Evolutionary conservation across 1,284 basidiomycete genomes (phyloP).

Genomic region (Cutaneotrichosporon cavernicola): DNA sequence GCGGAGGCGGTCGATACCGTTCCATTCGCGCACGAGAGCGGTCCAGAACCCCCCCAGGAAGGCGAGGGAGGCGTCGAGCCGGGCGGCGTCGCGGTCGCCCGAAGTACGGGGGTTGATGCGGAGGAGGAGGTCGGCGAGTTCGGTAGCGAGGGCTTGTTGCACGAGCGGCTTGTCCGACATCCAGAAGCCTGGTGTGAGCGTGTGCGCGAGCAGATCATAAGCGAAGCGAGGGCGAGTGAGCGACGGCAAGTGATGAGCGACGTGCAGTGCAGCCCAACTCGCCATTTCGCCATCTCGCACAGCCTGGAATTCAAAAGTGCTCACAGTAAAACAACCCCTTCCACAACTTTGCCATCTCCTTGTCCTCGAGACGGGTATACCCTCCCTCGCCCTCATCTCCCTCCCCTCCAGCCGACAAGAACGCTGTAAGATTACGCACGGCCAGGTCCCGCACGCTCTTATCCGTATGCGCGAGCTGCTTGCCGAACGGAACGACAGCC

Average conservation of each 20-base stretch:
- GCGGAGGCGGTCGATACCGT: conserved; percentile 83
- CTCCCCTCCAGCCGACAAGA: conserved; percentile 66
- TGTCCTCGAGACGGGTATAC: conserved; percentile 57
- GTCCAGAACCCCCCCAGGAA: conserved; percentile 91
- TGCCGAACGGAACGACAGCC: conserved; percentile 65
- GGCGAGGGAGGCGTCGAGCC: conserved; percentile 60
- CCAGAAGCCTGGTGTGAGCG: conserved; percentile 74
- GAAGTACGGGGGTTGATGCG: conserved; percentile 58
- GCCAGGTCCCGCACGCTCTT: conserved; percentile 88
- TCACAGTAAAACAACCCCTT: conserved; percentile 96
- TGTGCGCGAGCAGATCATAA: no score
- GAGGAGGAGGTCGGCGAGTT: conserved; percentile 77
- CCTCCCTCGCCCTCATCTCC: conserved; percentile 34
- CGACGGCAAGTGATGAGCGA: no score
- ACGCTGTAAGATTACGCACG: conserved; percentile 70
- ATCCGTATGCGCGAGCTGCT: conserved; percentile 89
- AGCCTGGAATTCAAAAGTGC: conserved; percentile 37
- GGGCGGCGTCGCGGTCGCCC: conserved; percentile 18
- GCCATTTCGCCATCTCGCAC: background rate
- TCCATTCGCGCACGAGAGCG: conserved; percentile 85
- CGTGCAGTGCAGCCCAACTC: no score
- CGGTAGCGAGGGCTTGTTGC: conserved; percentile 84
- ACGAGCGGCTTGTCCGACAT: conserved; percentile 99
- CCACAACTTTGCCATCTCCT: conserved; percentile 91
- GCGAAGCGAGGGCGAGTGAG: no score